phyloP scores from a whole-genome alignment of 257 asterid genomes.

The Rehmannia glutinosa region DNA sequence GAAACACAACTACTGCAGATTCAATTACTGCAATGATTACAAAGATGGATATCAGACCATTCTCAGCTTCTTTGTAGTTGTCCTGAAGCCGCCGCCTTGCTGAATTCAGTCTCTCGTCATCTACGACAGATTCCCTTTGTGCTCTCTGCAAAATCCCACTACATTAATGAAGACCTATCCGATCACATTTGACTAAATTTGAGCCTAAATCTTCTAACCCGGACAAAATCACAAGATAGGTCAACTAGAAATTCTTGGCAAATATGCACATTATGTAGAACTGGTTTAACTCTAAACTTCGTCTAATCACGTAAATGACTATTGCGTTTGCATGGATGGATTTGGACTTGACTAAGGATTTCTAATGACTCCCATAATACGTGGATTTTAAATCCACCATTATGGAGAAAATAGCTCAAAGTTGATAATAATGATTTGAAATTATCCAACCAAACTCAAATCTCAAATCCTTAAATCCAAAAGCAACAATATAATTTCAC shows the following conservation, averaged over 20 bases:
- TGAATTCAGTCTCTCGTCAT: constrained; percentile 72
- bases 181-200: too few relatives aligned
- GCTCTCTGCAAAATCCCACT: constrained; percentile 61
- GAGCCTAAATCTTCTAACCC: not conserved
- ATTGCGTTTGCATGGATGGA: not conserved
- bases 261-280: not conserved
- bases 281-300: not conserved
- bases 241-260: not conserved
- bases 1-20: not conserved
- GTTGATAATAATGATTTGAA: too few relatives aligned
- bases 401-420: not conserved
- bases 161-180: not conserved
- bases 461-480: not conserved
- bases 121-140: constrained; percentile 50
- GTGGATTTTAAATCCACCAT: not conserved
- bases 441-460: too few relatives aligned
- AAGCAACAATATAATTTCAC: not conserved
- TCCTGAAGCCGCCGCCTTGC: constrained; percentile 95
- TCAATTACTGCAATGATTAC: constrained; percentile 11
- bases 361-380: not conserved
- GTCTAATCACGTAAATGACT: not conserved
- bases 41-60: constrained; percentile 55
- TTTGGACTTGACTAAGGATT: not conserved
- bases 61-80: constrained; percentile 95
- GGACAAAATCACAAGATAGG: not conserved